phyloP scores from a whole-genome alignment of 768 basidiomycete species.

The Leccinum sublutescens region DNA sequence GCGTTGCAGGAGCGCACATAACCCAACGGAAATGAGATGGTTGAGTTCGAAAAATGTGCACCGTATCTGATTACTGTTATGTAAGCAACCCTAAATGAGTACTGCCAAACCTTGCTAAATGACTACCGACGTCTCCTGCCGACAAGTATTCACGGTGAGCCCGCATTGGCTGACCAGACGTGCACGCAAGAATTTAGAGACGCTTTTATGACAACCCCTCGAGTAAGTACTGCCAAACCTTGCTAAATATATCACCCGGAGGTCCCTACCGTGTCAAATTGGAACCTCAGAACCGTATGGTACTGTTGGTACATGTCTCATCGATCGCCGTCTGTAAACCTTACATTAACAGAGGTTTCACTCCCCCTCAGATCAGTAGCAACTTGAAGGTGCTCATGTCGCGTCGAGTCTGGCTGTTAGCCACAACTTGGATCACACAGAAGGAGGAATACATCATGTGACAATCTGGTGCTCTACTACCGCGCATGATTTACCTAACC shows the following conservation, averaged over 20 bases:
- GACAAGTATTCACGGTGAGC: neutral
- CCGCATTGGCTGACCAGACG: neutral
- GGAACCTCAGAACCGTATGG: neutral
- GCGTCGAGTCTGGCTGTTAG: neutral
- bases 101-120: too few relatives aligned
- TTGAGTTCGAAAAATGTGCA: too few relatives aligned
- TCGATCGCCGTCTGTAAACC: too few relatives aligned
- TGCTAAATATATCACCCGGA: too few relatives aligned
- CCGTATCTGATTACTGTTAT: too few relatives aligned
- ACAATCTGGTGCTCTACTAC: neutral
- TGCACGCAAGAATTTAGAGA: neutral
- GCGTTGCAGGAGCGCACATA: too few relatives aligned
- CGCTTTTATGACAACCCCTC: neutral
- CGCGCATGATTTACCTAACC: neutral
- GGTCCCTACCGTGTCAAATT: neutral
- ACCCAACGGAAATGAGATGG: too few relatives aligned
- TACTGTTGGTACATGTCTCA: neutral
- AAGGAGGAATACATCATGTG: neutral
- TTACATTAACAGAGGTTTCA: too few relatives aligned
- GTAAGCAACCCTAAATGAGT: too few relatives aligned
- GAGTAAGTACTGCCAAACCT: too few relatives aligned
- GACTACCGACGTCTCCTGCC: neutral
- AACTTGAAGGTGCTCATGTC: neutral
- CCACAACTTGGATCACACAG: neutral
- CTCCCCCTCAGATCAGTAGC: neutral